Evolutionary conservation across 2,329 filamentous ascomycete species (phyloP).

Genomic region (Exophiala lecanii-corni): DNA sequence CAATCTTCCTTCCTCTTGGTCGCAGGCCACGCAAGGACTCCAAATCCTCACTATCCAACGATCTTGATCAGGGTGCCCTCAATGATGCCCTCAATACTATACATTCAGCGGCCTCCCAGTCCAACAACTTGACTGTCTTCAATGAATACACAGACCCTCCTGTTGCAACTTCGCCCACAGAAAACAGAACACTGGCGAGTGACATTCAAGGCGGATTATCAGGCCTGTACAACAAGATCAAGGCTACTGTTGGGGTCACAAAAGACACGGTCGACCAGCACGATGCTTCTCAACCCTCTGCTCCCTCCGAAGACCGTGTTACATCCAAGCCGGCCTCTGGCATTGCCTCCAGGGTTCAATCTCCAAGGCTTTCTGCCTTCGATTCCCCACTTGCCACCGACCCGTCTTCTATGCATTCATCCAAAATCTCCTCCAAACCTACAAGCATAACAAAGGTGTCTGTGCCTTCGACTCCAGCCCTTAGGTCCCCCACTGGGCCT

Average conservation of each 20-base stretch:
- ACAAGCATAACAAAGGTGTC: slow-evolving; percentile 41
- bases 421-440: slow-evolving; percentile 39
- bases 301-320: slow-evolving; percentile 16
- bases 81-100: slow-evolving; percentile 79
- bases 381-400: slow-evolving; percentile 16
- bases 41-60: slow-evolving; percentile 46
- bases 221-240: slow-evolving; percentile 80
- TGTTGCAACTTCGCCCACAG: slow-evolving; percentile 57
- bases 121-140: slow-evolving; percentile 81
- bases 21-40: slow-evolving; percentile 42
- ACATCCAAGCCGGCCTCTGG: slow-evolving; percentile 19
- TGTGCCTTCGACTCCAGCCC: slow-evolving; percentile 32
- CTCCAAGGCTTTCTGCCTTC: slow-evolving; percentile 17
- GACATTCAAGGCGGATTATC: slow-evolving; percentile 83
- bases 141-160: slow-evolving; percentile 73
- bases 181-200: slow-evolving; percentile 65
- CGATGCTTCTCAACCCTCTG: slow-evolving; percentile 9
- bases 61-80: slow-evolving; percentile 67
- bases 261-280: slow-evolving; percentile 41
- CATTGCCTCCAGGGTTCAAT: slow-evolving; percentile 21
- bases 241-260: slow-evolving; percentile 71
- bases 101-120: slow-evolving; percentile 81
- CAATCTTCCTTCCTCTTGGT: slow-evolving; percentile 41
- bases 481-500: slow-evolving; percentile 37
- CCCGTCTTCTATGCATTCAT: slow-evolving; percentile 28